Conservation (phyloP, 352 stramenopile species). For the Saprolegnia diclina region DNA sequence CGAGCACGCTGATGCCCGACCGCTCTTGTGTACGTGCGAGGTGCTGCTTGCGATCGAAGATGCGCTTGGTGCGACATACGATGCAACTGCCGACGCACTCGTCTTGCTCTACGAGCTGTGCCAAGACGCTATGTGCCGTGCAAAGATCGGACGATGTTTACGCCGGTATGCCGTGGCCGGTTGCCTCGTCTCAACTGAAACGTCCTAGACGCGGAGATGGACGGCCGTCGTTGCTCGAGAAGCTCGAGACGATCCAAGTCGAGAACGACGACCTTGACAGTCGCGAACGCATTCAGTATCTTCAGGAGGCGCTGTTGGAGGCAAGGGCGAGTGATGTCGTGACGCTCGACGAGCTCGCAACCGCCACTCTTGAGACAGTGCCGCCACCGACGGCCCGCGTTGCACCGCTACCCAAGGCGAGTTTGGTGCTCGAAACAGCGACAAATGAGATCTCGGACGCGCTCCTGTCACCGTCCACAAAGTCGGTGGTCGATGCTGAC, state of each 20-base stretch:
- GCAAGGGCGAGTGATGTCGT: background rate
- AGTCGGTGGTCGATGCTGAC: background rate
- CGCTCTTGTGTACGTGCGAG: slow-evolving; percentile 18
- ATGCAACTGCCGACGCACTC: slow-evolving; percentile 16
- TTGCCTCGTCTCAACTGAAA: too few relatives aligned
- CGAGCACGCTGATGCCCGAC: slow-evolving; percentile 33
- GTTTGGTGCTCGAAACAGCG: background rate
- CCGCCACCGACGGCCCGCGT: background rate
- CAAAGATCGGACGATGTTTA: background rate
- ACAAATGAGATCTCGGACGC: background rate
- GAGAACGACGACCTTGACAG: background rate
- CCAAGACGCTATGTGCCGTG: slow-evolving; percentile 26
- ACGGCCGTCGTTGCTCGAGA: background rate
- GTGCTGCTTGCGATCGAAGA: slow-evolving; percentile 14
- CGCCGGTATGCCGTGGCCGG: background rate
- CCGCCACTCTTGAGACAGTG: background rate
- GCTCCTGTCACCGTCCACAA: slow-evolving; percentile 1
- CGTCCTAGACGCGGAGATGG: background rate
- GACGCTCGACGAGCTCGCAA: slow-evolving; percentile 4
- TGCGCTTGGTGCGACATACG: slow-evolving; percentile 16
- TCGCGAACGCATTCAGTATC: background rate
- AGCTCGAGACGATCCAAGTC: background rate
- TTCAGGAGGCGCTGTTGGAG: background rate
- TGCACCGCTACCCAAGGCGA: too few relatives aligned
- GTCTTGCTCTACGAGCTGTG: slow-evolving; percentile 36